Evolutionary conservation across 2,329 filamentous ascomycete species (phyloP).

Genomic region (Stromatinia cepivora): DNA sequence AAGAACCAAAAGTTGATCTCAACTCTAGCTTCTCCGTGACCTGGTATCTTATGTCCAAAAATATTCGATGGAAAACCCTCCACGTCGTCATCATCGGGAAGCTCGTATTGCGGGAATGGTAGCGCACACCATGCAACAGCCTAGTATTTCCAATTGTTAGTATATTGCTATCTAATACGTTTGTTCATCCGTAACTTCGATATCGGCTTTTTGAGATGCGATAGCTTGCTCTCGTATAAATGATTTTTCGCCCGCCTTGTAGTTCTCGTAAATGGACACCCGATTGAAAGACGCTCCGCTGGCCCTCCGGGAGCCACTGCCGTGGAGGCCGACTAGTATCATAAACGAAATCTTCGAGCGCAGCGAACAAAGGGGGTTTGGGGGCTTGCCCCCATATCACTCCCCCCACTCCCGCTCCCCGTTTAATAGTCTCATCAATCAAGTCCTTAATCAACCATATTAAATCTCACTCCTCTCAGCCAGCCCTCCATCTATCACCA

Average conservation of each 20-base stretch:
- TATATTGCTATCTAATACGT: neutral
- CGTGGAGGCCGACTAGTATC: neutral
- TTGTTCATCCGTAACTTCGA: neutral
- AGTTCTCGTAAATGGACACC: neutral
- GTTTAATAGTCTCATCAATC: too few relatives aligned
- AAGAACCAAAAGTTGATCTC: constrained; percentile 73
- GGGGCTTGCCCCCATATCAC: neutral
- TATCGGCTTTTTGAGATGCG: neutral
- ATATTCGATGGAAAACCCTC: constrained; percentile 15
- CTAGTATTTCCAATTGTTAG: constrained; percentile 40
- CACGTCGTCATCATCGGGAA: constrained; percentile 48
- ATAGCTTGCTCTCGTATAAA: neutral
- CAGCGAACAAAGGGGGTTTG: neutral
- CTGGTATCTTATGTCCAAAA: constrained; percentile 50
- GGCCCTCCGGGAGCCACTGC: constrained; percentile 2
- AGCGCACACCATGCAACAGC: constrained; percentile 65
- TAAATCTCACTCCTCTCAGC: neutral
- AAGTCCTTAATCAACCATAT: too few relatives aligned
- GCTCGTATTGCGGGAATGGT: constrained; percentile 63
- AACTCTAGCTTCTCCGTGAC: constrained; percentile 63
- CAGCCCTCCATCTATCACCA: neutral
- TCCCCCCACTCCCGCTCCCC: neutral
- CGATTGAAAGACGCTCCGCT: neutral
- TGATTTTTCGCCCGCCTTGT: neutral
- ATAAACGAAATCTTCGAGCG: neutral